Evolutionary conservation across 495 filamentous ascomycete species (phyloP).

Genomic region (Talaromyces nanjingensis): DNA sequence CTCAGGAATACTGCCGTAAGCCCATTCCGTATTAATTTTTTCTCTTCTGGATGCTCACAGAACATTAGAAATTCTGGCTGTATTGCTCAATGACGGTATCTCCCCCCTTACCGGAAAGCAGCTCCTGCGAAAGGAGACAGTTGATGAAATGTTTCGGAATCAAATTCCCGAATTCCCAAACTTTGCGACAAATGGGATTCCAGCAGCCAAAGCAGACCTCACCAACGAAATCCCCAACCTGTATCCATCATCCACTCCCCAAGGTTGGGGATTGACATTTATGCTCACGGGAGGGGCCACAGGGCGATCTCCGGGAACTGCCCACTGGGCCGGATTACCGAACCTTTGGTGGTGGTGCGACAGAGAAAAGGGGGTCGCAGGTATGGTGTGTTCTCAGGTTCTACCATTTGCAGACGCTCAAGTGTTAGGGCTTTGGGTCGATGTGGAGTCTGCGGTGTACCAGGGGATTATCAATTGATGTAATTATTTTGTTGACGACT

Average conservation of each 20-base stretch:
- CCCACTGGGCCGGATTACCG: conserved; percentile 50
- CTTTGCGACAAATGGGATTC: conserved; percentile 35
- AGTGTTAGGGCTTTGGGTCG: no score
- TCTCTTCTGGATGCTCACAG: no score
- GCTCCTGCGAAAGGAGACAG: conserved; percentile 38
- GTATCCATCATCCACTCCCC: conserved; percentile 42
- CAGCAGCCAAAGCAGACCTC: conserved; percentile 41
- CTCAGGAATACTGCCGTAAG: conserved; percentile 43
- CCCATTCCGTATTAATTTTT: conserved; percentile 1
- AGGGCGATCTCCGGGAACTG: conserved; percentile 41
- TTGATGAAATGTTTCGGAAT: conserved; percentile 53
- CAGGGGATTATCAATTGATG: no score
- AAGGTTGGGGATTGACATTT: conserved; percentile 56
- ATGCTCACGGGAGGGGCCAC: conserved; percentile 28
- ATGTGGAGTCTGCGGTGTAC: no score
- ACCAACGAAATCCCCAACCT: conserved; percentile 38
- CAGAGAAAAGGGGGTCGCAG: conserved; percentile 49
- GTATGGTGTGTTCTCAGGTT: conserved; percentile 50
- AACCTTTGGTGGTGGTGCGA: conserved; percentile 59
- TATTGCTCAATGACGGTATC: conserved; percentile 36
- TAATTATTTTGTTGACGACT: no score
- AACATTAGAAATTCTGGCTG: conserved; percentile 24
- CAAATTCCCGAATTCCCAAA: conserved; percentile 50
- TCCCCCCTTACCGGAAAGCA: conserved; percentile 32
- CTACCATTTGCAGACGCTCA: conserved; percentile 39